Conservation (phyloP, 176 grass and related monocot species). For the Microstegium vimineum region DNA sequence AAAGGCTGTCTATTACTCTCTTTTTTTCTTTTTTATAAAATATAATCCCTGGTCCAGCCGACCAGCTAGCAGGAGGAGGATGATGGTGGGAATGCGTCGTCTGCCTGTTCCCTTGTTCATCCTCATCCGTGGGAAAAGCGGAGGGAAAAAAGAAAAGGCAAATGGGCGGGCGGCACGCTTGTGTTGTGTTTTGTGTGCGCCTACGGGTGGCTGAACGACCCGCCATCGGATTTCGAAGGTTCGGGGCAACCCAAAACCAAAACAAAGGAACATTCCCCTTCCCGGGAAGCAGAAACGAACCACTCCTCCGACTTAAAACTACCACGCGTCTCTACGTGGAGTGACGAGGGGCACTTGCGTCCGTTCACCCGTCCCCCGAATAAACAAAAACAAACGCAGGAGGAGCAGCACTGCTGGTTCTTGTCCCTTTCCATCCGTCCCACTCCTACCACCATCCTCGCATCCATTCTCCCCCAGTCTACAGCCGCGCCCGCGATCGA, state of each 20-base stretch:
- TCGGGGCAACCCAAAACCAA: not conserved
- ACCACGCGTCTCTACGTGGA: no score
- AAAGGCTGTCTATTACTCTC: no score
- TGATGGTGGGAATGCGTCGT: not conserved
- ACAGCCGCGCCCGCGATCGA: slow-evolving; percentile 1
- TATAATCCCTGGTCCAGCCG: no score
- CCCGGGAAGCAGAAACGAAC: not conserved
- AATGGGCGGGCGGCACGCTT: not conserved
- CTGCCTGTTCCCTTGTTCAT: not conserved
- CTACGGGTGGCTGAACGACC: no score
- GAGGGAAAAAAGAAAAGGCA: not conserved
- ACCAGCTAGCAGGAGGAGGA: no score
- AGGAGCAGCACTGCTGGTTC: not conserved
- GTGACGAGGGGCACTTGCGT: not conserved
- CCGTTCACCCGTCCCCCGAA: not conserved
- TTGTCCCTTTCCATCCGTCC: not conserved
- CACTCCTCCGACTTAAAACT: not conserved
- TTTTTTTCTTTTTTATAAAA: no score
- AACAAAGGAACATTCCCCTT: not conserved
- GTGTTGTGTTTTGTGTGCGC: no score
- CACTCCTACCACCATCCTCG: not conserved
- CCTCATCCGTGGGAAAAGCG: not conserved
- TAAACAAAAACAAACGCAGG: not conserved
- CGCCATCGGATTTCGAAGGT: slow-evolving; percentile 5
- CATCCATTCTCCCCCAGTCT: not conserved